Base-by-base conservation (phyloP, 164 flowering plant genomes). In the Platanus orientalis region DNA sequence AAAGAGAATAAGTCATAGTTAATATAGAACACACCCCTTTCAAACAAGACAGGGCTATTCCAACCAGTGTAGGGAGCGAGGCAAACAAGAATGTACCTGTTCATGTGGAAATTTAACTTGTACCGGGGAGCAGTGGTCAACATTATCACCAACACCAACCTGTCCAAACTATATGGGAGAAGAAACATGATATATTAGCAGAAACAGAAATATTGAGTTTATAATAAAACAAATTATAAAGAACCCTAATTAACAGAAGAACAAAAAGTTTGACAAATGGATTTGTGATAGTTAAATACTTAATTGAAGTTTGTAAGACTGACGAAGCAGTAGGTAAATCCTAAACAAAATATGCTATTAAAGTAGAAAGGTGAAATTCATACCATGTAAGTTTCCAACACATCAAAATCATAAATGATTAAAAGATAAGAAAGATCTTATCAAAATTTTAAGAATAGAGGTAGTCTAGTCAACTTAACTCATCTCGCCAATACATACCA, bases 61-160 rank as follows among this genome's bases (percentile, higher is more conserved):
- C 60, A 55, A 63, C 28, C 51, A 70, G 50, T 51, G 58, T 59
- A 20, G 53, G 60, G 61, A 80, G 70, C 60, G 27, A 47, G 20
- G 52, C 60, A 58, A 28, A 62, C 23, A 60, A 79, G 54, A 66
- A 74, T 24, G 26, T 81, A 62, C 97, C 93, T 94, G 96, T 30
- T 89, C 89, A 65, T 73, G 47, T 23, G 99, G 96, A 76, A 94
- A 91, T 74, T 73, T 78, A 47, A 94, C 82, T 79, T 82, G 87
- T 60, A 79, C 77, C 6, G 99, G 99, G 62, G 84, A 77, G 73
- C 94, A 88, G 67, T 81, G 96, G 74, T 94, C 96, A 42, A 71
- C 61, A 60, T 78, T 82, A 68, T 94, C 86, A 56, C 94, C 99
- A 68, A 80, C 87, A 60, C 97, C 99, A 72, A 94, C 89, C 76